Percentiles rank a stretch among this genome's conserved stretches.
These are phyloP conservation scores for Corylus americana DNA, from an alignment of 306 rosid species.

Conservation along the genomic window DNA sequence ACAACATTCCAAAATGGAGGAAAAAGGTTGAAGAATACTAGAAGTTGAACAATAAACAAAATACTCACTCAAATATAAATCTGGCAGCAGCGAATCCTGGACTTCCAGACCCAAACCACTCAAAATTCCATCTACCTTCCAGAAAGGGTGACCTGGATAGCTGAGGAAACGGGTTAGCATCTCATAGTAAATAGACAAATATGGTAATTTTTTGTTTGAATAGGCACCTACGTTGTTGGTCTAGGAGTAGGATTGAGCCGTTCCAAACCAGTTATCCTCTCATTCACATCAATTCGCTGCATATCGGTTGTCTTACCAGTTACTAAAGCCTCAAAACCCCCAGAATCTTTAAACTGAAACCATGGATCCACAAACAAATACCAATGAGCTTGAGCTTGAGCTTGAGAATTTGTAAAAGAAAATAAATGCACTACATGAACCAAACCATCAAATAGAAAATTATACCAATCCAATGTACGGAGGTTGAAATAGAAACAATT, in stretches of 20 bases:
- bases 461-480: not conserved
- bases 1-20: not conserved
- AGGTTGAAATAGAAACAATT: not conserved
- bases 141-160: slow-evolving; percentile 88
- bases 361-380: slow-evolving; percentile 31
- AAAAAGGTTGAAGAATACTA: slow-evolving; percentile 14
- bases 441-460: not conserved
- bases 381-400: not conserved
- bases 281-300: slow-evolving; percentile 88
- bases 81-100: slow-evolving; percentile 77
- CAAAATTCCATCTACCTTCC: slow-evolving; percentile 94
- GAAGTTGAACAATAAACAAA: slow-evolving; percentile 10
- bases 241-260: slow-evolving; percentile 95
- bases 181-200: slow-evolving; percentile 28
- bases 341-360: slow-evolving; percentile 91
- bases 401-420: slow-evolving; percentile 10
- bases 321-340: slow-evolving; percentile 86
- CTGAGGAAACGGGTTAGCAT: slow-evolving; percentile 41
- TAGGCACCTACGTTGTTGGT: slow-evolving; percentile 79
- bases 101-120: slow-evolving; percentile 88
- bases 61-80: slow-evolving; percentile 74
- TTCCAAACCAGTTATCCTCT: slow-evolving; percentile 91
- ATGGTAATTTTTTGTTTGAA: not conserved
- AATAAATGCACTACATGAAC: not conserved
- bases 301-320: slow-evolving; percentile 77